These are phyloP conservation scores for Fagopyrum tataricum DNA, from an alignment of 148 eudicot genomes.

Conservation along the genomic window DNA sequence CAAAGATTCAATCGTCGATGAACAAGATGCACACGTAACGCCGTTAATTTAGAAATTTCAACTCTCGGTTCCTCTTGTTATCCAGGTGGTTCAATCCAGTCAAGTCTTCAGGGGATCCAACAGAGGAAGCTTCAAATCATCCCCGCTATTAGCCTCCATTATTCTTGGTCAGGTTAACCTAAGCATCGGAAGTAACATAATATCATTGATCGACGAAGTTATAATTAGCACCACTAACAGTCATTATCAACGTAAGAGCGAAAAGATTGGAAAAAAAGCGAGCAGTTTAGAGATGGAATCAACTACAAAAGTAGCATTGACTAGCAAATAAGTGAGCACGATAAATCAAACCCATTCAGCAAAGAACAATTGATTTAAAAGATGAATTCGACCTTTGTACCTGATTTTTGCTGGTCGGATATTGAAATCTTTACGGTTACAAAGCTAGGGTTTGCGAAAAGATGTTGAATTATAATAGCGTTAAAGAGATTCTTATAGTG, in stretches of 20 bases:
- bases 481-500: background rate
- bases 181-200: background rate
- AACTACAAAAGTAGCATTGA: background rate
- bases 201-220: background rate
- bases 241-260: background rate
- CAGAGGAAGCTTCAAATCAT: constrained; percentile 49
- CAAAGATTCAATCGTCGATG: constrained; percentile 58
- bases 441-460: background rate
- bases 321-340: background rate
- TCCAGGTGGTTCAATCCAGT: constrained; percentile 24
- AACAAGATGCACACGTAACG: constrained; percentile 67
- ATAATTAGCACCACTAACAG: background rate
- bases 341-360: background rate
- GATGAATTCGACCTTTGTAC: background rate
- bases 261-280: background rate
- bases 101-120: constrained; percentile 38
- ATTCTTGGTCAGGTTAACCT: constrained; percentile 7
- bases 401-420: background rate
- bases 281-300: background rate
- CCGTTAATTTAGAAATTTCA: constrained; percentile 52
- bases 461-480: background rate
- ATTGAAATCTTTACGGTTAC: background rate
- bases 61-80: constrained; percentile 28
- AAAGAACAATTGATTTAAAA: background rate
- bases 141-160: constrained; percentile 56